A percentile compares a stretch with the other conserved stretches of the same genome.
Evolutionary conservation across 306 rosid genomes (phyloP).

Genomic region (Fagus sylvatica): DNA sequence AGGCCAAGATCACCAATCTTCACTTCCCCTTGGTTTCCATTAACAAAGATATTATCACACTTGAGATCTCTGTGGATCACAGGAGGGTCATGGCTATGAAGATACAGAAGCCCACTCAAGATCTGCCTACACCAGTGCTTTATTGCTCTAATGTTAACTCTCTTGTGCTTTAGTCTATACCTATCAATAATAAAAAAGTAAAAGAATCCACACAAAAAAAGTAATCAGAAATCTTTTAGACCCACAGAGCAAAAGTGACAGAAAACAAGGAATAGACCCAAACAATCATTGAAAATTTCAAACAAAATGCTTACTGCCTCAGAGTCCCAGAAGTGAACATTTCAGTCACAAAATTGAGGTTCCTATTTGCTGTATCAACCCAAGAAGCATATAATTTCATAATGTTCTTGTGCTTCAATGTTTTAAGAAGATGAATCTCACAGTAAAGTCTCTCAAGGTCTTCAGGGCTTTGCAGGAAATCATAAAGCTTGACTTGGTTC

Average conservation of each 20-base stretch:
- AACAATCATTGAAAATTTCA: conserved; percentile 1
- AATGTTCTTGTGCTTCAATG: conserved; percentile 80
- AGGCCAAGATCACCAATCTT: conserved; percentile 97
- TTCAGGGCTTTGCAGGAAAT: conserved; percentile 89
- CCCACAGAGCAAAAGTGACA: too few species aligned
- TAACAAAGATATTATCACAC: conserved; percentile 89
- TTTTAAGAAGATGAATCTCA: conserved; percentile 91
- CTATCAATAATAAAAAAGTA: conserved; percentile 32
- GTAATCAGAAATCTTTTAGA: not conserved
- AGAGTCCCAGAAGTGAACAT: conserved; percentile 97
- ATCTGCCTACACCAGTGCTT: conserved; percentile 99
- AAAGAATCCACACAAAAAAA: conserved; percentile 1
- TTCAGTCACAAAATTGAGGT: conserved; percentile 92
- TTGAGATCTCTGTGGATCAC: conserved; percentile 98
- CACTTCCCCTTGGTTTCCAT: conserved; percentile 96
- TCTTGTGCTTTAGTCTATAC: conserved; percentile 82
- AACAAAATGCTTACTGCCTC: conserved; percentile 66
- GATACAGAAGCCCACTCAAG: conserved; percentile 81
- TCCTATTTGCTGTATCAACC: conserved; percentile 88
- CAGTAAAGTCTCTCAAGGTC: conserved; percentile 94
- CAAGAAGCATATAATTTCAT: conserved; percentile 93
- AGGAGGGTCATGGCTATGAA: conserved; percentile 90
- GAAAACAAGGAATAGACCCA: not conserved
- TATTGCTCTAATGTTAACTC: conserved; percentile 79
- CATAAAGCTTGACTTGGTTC: conserved; percentile 89